Percentiles rank a stretch among this genome's conserved stretches.
phyloP scores from a whole-genome alignment of 1,139 yeast species.

The Yamadazyma triangularis region DNA sequence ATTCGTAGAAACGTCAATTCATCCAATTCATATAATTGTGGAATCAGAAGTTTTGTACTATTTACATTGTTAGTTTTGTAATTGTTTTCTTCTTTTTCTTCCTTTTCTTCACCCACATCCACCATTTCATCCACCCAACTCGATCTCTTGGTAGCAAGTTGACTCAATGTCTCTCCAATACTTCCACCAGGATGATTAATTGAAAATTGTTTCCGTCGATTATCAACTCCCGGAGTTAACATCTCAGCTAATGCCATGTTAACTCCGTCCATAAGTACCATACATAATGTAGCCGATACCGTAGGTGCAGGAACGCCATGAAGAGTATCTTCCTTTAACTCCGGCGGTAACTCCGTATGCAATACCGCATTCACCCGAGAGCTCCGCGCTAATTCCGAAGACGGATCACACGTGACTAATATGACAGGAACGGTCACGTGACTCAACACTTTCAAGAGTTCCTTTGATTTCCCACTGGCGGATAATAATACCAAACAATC shows the following conservation, averaged over 20 bases:
- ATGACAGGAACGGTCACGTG: constrained; percentile 64
- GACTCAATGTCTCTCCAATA: constrained; percentile 57
- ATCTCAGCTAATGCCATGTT: constrained; percentile 69
- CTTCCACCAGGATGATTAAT: constrained; percentile 89
- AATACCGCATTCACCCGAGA: constrained; percentile 49
- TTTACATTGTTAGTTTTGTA: neutral
- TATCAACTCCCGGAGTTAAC: constrained; percentile 51
- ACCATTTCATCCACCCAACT: constrained; percentile 1
- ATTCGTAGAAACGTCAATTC: constrained; percentile 26
- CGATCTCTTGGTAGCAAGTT: constrained; percentile 7
- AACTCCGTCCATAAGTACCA: constrained; percentile 76
- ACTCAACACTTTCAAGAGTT: constrained; percentile 54
- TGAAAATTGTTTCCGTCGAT: constrained; percentile 56
- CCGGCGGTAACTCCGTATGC: constrained; percentile 58
- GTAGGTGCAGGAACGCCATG: constrained; percentile 91
- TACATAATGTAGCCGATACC: constrained; percentile 70
- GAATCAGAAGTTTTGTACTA: neutral
- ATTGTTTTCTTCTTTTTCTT: neutral
- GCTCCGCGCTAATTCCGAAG: constrained; percentile 41
- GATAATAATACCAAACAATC: constrained; percentile 69
- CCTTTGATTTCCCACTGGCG: constrained; percentile 84
- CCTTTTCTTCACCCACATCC: no score
- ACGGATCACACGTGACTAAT: constrained; percentile 57
- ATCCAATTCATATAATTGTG: constrained; percentile 3
- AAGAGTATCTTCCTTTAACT: constrained; percentile 55